Evolutionary conservation across 148 eudicot species (phyloP).

Genomic region (Beta vulgaris): DNA sequence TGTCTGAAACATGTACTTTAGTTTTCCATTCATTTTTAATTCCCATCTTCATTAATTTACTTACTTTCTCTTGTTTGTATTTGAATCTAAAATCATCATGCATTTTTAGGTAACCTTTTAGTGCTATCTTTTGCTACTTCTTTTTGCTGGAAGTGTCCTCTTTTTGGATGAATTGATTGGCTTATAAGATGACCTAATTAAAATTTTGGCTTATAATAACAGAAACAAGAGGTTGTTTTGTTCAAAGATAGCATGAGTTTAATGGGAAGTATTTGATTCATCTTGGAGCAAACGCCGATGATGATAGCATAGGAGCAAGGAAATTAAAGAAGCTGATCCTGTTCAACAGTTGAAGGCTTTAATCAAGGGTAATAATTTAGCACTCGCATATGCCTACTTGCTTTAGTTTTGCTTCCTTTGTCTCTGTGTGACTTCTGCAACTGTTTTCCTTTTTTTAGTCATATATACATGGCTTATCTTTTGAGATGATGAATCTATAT

Average conservation of each 20-base stretch:
- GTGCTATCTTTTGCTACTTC: slow-evolving; percentile 2
- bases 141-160: slow-evolving; percentile 1
- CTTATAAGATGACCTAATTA: slow-evolving; percentile 1
- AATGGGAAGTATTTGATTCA: not conserved
- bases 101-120: not conserved
- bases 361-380: slow-evolving; percentile 15
- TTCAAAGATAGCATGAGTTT: not conserved
- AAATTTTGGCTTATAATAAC: too few species aligned
- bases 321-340: slow-evolving; percentile 1
- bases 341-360: not conserved
- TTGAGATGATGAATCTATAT: too few species aligned
- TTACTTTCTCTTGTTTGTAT: slow-evolving; percentile 22
- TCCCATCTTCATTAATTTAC: slow-evolving; percentile 5
- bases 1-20: slow-evolving; percentile 4
- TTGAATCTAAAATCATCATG: slow-evolving; percentile 17
- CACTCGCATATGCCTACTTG: not conserved
- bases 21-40: slow-evolving; percentile 6
- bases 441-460: not conserved
- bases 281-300: not conserved
- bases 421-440: not conserved
- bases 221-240: not conserved
- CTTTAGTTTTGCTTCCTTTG: not conserved
- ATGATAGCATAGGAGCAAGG: not conserved
- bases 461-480: too few species aligned
- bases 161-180: slow-evolving; percentile 1